These are phyloP conservation scores for Camelina sativa DNA, from an alignment of 345 rosid species.

Conservation along the genomic window DNA sequence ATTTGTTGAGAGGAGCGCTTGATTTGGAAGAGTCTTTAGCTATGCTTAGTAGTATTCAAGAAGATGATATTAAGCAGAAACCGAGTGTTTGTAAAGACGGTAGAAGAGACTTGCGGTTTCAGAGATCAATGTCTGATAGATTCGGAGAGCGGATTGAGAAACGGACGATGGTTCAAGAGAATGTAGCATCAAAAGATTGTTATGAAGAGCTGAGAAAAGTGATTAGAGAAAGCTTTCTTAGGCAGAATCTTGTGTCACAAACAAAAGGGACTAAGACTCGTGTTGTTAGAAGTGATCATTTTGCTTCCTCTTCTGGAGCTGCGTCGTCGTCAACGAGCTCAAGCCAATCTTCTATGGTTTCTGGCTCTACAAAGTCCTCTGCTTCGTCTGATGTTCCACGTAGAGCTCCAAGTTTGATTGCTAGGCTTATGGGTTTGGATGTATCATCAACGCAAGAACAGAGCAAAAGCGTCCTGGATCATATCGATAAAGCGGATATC, in stretches of 20 bases:
- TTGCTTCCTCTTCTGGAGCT: conserved; percentile 53
- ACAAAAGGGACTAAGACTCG: conserved; percentile 33
- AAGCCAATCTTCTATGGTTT: conserved; percentile 56
- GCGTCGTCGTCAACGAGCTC: conserved; percentile 65
- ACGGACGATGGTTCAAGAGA: conserved; percentile 48
- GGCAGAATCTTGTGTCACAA: conserved; percentile 61
- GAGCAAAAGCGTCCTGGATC: conserved; percentile 33
- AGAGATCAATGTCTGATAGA: conserved; percentile 45
- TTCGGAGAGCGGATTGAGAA: conserved; percentile 44
- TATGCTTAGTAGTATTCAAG: conserved; percentile 81
- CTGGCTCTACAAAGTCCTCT: conserved; percentile 50
- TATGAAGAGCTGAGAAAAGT: conserved; percentile 68
- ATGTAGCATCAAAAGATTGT: conserved; percentile 54
- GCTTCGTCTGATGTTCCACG: conserved; percentile 42
- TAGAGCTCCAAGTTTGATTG: conserved; percentile 63
- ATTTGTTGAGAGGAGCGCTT: conserved; percentile 80
- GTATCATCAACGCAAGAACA: conserved; percentile 55
- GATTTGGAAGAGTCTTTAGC: conserved; percentile 84
- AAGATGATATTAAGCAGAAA: conserved; percentile 63
- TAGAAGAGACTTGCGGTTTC: conserved; percentile 49
- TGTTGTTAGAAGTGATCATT: conserved; percentile 38
- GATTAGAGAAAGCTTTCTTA: conserved; percentile 60
- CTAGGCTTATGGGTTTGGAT: conserved; percentile 95
- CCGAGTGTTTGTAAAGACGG: conserved; percentile 42
- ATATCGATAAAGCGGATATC: conserved; percentile 46